Conservation (phyloP, 345 rosid genomes). For the Murraya paniculata region DNA sequence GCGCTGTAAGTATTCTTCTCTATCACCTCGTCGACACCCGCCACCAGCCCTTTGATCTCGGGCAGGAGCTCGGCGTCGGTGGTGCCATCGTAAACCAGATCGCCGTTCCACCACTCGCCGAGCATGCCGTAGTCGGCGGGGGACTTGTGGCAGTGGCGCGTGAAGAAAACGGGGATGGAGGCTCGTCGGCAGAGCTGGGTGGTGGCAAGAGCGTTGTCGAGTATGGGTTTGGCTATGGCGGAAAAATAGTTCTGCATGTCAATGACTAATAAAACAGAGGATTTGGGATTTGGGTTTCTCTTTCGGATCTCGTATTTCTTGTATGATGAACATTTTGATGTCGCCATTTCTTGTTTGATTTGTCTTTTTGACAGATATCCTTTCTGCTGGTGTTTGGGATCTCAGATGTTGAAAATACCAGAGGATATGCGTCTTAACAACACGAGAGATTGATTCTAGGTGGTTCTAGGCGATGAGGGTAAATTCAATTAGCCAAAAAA, state of each 20-base stretch:
- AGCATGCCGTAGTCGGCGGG: constrained; percentile 56
- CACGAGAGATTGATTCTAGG: too few relatives aligned
- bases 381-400: neutral
- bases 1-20: constrained; percentile 79
- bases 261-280: constrained; percentile 55
- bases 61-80: constrained; percentile 48
- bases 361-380: neutral
- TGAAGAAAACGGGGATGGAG: constrained; percentile 72
- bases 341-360: neutral
- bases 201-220: constrained; percentile 46
- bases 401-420: neutral
- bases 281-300: constrained; percentile 52
- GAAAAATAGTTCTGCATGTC: constrained; percentile 68
- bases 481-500: too few relatives aligned
- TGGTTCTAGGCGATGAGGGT: too few relatives aligned
- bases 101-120: constrained; percentile 66
- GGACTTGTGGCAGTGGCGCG: constrained; percentile 67
- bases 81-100: constrained; percentile 62
- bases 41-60: constrained; percentile 28
- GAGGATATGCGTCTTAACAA: too few relatives aligned
- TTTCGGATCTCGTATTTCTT: constrained; percentile 49
- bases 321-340: constrained; percentile 16
- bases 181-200: constrained; percentile 59
- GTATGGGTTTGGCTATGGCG: constrained; percentile 56
- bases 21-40: constrained; percentile 40